These are phyloP conservation scores for Debaryomyces sp. DNA, from an alignment of 1,139 yeast species.

Conservation along the genomic window DNA sequence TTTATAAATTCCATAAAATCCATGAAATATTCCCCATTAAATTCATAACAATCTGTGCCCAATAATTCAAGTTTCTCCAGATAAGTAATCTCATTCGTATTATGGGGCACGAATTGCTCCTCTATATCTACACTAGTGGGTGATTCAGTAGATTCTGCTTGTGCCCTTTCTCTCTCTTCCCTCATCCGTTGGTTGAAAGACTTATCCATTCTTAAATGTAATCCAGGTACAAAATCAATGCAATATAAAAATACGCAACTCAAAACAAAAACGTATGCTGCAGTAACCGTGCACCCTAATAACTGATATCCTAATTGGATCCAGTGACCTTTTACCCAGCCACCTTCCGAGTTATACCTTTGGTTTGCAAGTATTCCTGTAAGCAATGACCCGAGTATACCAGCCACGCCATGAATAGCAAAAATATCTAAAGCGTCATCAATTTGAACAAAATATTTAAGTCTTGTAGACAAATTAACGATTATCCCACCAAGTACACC, in stretches of 20 bases:
- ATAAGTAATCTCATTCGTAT: constrained; percentile 14
- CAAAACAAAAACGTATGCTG: constrained; percentile 41
- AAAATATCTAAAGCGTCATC: constrained; percentile 52
- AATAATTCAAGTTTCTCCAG: constrained; percentile 42
- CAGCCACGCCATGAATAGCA: constrained; percentile 51
- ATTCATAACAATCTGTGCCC: constrained; percentile 55
- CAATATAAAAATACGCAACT: constrained; percentile 40
- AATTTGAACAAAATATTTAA: constrained; percentile 40
- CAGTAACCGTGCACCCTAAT: constrained; percentile 44
- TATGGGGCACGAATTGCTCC: constrained; percentile 17
- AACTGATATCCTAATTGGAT: constrained; percentile 52
- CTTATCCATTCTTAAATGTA: constrained; percentile 49
- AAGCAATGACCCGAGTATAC: constrained; percentile 44
- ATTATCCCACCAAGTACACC: constrained; percentile 42
- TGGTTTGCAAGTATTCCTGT: constrained; percentile 47
- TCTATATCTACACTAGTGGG: constrained; percentile 18
- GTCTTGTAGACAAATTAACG: constrained; percentile 43
- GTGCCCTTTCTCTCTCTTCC: constrained; percentile 13
- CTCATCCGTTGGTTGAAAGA: constrained; percentile 39
- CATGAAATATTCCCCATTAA: constrained; percentile 53
- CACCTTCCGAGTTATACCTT: constrained; percentile 41
- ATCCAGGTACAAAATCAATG: constrained; percentile 49
- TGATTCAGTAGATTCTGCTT: constrained; percentile 6
- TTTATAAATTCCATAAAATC: constrained; percentile 52
- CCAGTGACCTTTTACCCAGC: constrained; percentile 52